A percentile compares a stretch with the other conserved stretches of the same genome.
phyloP scores from a whole-genome alignment of 2,329 filamentous ascomycete genomes.

The Talaromyces albobiverticillius region DNA sequence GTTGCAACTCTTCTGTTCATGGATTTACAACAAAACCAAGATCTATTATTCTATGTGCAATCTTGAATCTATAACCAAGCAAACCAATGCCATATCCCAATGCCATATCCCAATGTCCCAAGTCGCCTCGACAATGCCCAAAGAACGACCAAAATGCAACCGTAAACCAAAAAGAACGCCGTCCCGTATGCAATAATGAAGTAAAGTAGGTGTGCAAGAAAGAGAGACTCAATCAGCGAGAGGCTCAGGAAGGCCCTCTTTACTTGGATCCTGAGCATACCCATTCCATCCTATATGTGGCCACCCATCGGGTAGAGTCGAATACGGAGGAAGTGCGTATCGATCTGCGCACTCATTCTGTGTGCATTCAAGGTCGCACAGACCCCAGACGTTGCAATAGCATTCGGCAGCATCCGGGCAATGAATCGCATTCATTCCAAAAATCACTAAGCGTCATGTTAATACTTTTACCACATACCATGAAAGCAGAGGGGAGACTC shows the following conservation, averaged over 20 bases:
- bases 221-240: background rate
- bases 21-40: background rate
- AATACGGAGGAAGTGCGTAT: slow-evolving; percentile 58
- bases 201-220: background rate
- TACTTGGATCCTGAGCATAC: slow-evolving; percentile 32
- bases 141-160: background rate
- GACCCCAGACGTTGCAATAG: slow-evolving; percentile 65
- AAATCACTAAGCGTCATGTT: slow-evolving; percentile 48
- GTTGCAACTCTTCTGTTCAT: background rate
- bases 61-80: background rate
- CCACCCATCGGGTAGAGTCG: slow-evolving; percentile 61
- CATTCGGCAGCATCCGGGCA: slow-evolving; percentile 62
- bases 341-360: slow-evolving; percentile 51
- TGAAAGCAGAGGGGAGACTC: slow-evolving; percentile 24
- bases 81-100: background rate
- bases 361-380: slow-evolving; percentile 50
- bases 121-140: too few species aligned
- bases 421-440: slow-evolving; percentile 56
- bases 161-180: background rate
- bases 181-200: background rate
- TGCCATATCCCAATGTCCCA: too few species aligned
- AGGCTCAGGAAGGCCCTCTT: slow-evolving; percentile 27
- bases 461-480: background rate
- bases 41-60: slow-evolving; percentile 4
- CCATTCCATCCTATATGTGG: slow-evolving; percentile 55